Conservation (phyloP, 371 early-diverging fungal genomes). For the Lichtheimia ornata region DNA sequence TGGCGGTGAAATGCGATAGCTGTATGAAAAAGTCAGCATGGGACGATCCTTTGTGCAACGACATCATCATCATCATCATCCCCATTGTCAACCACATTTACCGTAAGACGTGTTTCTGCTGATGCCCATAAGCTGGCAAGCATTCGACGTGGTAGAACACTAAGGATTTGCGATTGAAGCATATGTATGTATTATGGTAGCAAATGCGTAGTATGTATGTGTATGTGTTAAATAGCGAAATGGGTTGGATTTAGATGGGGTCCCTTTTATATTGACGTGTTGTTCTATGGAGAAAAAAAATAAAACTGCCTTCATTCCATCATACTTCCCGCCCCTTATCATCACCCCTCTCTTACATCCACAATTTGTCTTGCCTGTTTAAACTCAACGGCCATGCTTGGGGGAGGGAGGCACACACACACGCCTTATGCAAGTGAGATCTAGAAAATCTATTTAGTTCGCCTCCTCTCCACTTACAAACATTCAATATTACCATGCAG, state of each 20-base stretch:
- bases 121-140: constrained; percentile 41
- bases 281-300: constrained; percentile 3
- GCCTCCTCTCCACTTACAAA: too few relatives aligned
- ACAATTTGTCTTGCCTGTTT: neutral
- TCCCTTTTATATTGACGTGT: neutral
- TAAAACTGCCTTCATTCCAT: neutral
- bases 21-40: constrained; percentile 6
- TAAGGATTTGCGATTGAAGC: constrained; percentile 46
- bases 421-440: neutral
- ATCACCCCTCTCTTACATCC: neutral
- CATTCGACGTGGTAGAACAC: constrained; percentile 39
- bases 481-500: too few relatives aligned
- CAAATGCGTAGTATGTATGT: neutral
- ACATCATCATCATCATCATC: too few relatives aligned
- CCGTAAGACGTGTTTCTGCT: constrained; percentile 41
- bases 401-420: too few relatives aligned
- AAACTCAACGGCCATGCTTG: neutral
- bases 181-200: constrained; percentile 11
- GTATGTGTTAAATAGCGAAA: neutral
- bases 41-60: too few relatives aligned
- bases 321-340: neutral
- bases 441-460: constrained; percentile 1
- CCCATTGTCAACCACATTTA: constrained; percentile 13
- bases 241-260: neutral
- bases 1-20: constrained; percentile 17